Base-by-base conservation (phyloP, 2,329 filamentous ascomycete species). In the Dactylellina leptospora region DNA sequence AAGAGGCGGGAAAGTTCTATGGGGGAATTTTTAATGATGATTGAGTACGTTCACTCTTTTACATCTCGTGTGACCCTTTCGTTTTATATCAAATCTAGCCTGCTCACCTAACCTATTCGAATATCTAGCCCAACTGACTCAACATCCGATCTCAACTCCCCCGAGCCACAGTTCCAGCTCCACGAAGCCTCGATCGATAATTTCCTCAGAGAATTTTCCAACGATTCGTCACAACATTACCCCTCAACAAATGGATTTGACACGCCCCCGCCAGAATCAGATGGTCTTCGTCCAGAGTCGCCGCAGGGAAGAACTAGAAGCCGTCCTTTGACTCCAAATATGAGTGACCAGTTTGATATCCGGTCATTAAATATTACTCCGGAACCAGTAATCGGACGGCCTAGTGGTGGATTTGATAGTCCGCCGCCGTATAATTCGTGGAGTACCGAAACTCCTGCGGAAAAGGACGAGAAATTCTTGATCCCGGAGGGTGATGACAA, bases 381-480 rank as follows among this genome's bases (percentile, higher is more conserved):
- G 1, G 68, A 64, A 28, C 68, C 59, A 2, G 47, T 60, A 3
- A 27, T 72, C 16, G 68, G 68, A n/a, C 54, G 38, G 18, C 47
- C 59, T 1, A 48, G 11, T 53, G 54, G 59, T 18, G 55, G 36
- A 11, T 72, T 72, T 22, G 68, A 72, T 20, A 64, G 59, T 20
- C 68, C 68, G 11, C 68, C 68, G 38, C 45, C 68, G 27, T 72
- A 72, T 33, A 64, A 72, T 27, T 61, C 68, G 28, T 72, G 68
- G 68, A 63, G 66, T 28, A 44, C 28, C 4, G 53, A 58, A 2
- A 22, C 42, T 20, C 18, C 6, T 11, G 36, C 42, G 23, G 51
- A 58, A 18, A 44, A 51, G 36, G 44, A 55, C 27, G 30, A 58
- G 44, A 53, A 53, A 13, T 53, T 53, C 25, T 33, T 53, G 48